Evolutionary conservation across 352 stramenopile genomes (phyloP), one percentile per base, ranked within the genome.

Genomic region (Phytopythium vexans): DNA sequence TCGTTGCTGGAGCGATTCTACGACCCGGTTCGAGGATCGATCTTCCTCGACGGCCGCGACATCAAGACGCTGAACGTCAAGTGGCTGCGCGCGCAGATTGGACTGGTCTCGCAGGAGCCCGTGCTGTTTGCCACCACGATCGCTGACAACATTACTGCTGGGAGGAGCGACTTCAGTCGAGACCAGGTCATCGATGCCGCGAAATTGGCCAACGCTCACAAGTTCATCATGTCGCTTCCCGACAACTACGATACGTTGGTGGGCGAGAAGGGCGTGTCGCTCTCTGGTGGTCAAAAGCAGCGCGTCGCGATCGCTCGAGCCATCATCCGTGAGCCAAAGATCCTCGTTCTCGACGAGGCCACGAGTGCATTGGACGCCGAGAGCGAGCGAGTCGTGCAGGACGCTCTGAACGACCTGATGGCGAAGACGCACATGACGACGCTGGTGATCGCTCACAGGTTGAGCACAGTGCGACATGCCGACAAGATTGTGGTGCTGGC

Each of bases 401-500:
- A 62, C 0, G 81, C 86, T 15, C 70, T 95, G 8, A 76, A 93
- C 46, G 56, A 61, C 7, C 45, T 86, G 34, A 71, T 83, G 57
- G 52, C 51, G 52, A 68, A 66, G 60, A 81, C 65, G 0, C 68
- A 71, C 11, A 83, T 82, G 32, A 98, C 72, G 34, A 82, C 72
- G 34, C 36, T 86, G 14, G 63, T 98, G 38, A 96, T 98, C 52
- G 95, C 95, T 0, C 95, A 98, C 68, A 78, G 94, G 6, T 62
- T 99, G 32, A 92, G 43, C 7, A 89, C 75, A 14, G 64, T 89
- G 11, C 72, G 71, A 52, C n/a, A n/a, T n/a, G n/a, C n/a, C n/a
- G n/a, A n/a, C n/a, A n/a, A n/a, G n/a, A n/a, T n/a, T n/a, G n/a
- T 77, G 1, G 74, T 85, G 36, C 52, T 85, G 0, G 35, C 54